These are phyloP conservation scores for Candida yuanshanica DNA, from an alignment of 805 yeast species.

Conservation along the genomic window DNA sequence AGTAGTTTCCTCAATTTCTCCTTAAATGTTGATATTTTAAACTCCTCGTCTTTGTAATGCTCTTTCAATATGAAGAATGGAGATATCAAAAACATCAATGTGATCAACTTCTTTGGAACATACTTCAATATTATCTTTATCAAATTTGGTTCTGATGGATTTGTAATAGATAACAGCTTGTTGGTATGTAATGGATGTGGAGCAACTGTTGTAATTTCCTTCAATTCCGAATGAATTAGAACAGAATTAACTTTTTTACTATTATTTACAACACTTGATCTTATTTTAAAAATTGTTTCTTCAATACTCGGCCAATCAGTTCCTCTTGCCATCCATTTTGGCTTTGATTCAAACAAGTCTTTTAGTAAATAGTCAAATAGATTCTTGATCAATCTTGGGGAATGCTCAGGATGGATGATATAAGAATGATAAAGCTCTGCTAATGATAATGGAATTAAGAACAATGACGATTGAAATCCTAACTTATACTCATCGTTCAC, in stretches of 20 bases:
- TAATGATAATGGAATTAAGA: constrained; percentile 12
- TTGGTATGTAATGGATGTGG: constrained; percentile 12
- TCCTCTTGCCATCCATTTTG: constrained; percentile 3
- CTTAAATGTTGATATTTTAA: background rate
- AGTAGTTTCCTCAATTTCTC: background rate
- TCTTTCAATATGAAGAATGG: constrained; percentile 7
- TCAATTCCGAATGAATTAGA: constrained; percentile 1
- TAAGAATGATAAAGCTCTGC: constrained; percentile 14
- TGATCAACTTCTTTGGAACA: constrained; percentile 10
- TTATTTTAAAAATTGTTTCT: background rate
- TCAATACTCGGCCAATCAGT: constrained; percentile 9
- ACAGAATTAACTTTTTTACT: background rate
- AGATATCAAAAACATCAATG: background rate
- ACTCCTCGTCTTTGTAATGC: background rate
- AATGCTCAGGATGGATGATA: constrained; percentile 11
- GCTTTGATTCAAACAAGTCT: constrained; percentile 14
- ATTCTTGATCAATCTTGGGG: constrained; percentile 8
- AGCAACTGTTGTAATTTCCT: constrained; percentile 4
- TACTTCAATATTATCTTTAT: constrained; percentile 1
- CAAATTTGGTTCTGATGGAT: constrained; percentile 14
- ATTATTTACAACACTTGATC: background rate
- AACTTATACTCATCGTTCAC: background rate
- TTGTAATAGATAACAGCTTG: constrained; percentile 12
- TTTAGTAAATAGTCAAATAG: constrained; percentile 4
- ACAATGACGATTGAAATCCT: constrained; percentile 8